Evolutionary conservation across 371 early-diverging fungal species (phyloP).

Genomic region (Actinomortierella wolfii): DNA sequence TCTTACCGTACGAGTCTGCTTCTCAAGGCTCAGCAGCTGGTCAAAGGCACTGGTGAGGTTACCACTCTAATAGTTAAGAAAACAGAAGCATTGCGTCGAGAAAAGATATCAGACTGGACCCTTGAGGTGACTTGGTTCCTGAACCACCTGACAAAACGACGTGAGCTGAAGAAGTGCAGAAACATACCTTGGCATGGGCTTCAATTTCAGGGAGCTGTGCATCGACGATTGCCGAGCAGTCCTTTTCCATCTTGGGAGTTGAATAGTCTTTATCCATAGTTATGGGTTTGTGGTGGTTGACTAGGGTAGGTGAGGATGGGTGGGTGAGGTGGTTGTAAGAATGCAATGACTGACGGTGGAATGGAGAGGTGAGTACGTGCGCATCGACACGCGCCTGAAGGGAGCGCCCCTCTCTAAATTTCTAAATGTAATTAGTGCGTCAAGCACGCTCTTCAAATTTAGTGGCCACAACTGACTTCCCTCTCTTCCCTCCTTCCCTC

Average conservation of each 20-base stretch:
- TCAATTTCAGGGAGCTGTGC: conserved; percentile 81
- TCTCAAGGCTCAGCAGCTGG: conserved; percentile 79
- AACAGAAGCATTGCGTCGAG: not conserved
- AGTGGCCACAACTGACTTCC: too few species aligned
- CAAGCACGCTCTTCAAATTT: too few species aligned
- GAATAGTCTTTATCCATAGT: conserved; percentile 63
- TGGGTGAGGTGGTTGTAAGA: not conserved
- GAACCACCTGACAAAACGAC: not conserved
- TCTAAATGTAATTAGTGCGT: too few species aligned
- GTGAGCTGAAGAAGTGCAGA: not conserved
- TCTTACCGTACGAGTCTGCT: conserved; percentile 89
- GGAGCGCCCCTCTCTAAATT: too few species aligned
- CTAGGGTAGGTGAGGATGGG: too few species aligned
- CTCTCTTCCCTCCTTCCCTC: too few species aligned
- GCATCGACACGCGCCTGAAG: too few species aligned
- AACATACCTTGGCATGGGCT: conserved; percentile 64
- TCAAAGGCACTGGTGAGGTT: conserved; percentile 85
- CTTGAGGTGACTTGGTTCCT: too few species aligned
- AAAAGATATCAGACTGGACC: not conserved
- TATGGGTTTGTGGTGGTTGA: conserved; percentile 6
- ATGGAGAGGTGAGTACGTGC: not conserved
- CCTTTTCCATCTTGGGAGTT: conserved; percentile 86
- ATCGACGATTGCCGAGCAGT: conserved; percentile 84
- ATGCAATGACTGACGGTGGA: not conserved
- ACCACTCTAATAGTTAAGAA: conserved; percentile 59